Evolutionary conservation across 225 moss, liverwort and hornwort species (phyloP), one percentile per base, ranked within the genome.

Genomic region (Bryoerythrophyllum caledonicum): DNA sequence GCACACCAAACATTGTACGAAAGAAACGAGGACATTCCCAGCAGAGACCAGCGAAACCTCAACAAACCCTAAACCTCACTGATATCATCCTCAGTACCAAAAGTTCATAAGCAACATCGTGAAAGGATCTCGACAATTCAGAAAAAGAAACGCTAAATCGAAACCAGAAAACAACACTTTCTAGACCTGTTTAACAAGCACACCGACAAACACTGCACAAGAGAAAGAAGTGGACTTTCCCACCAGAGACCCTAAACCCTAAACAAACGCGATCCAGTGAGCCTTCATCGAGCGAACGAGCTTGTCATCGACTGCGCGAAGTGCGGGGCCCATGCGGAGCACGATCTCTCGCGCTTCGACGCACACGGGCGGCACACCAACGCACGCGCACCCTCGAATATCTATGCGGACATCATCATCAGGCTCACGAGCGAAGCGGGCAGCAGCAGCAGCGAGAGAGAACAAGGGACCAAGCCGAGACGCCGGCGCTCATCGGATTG

Each of bases 231-330:
- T 12, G 12, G 43, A 43, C 13, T 12, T 38, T 10, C 16, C 25
- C 55, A 23, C 28, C 67, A 20, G 6, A 46, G 0, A 21, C 3
- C 30, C 10, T 14, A 6, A 55, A 58, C 8, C 4, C 68, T 15
- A 9, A 20, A 53, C 49, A 32, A n/a, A n/a, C n/a, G 24, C 10
- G 7, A 65, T 68, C 3, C 25, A 56, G 19, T 82, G 76, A 82
- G 82, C 82, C 86, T 86, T 86, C 86, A 86, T 82, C 76, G 82
- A 82, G 86, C 80, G 80, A 86, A 86, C 82, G 74, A 80, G 10
- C 70, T 80, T 80, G 77, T 80, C 86, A 80, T 67, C 30, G 76
- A 62, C 60, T 67, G 74, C 79, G 76, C 68, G n/a, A 30, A 35
- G 74, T 40, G 77, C 55, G 7, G n/a, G n/a, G 17, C 15, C 66